Evolutionary conservation across 2,329 filamentous ascomycete species (phyloP).

Genomic region (Colletotrichum lindemuthianum): DNA sequence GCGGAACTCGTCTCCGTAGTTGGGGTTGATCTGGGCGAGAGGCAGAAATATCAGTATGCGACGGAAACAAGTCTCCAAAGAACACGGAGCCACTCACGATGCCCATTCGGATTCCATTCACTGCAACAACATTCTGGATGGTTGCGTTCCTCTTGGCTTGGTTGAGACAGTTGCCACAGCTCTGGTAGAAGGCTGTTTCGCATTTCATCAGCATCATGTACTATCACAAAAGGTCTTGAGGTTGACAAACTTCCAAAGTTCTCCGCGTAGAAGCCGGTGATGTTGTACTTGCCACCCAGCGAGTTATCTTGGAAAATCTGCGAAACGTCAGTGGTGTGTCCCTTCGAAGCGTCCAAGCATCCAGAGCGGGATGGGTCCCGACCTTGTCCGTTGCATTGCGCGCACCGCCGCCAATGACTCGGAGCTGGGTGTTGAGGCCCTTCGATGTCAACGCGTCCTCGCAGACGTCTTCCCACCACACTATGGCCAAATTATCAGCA

Average conservation of each 20-base stretch:
- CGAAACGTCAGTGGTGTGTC: not conserved
- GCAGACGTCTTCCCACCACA: constrained; percentile 46
- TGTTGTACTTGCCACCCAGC: constrained; percentile 44
- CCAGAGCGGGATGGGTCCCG: not conserved
- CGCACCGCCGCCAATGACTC: constrained; percentile 44
- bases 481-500: constrained; percentile 18
- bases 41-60: not conserved
- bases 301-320: constrained; percentile 46
- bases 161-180: constrained; percentile 44
- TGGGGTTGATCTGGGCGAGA: constrained; percentile 41
- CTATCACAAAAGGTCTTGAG: fast-evolving
- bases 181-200: constrained; percentile 41
- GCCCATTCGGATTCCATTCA: constrained; percentile 39
- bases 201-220: not conserved
- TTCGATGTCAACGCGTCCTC: constrained; percentile 43
- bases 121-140: constrained; percentile 42
- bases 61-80: not conserved
- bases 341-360: too few species aligned
- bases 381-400: constrained; percentile 44
- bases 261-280: constrained; percentile 44
- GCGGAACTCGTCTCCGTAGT: constrained; percentile 43
- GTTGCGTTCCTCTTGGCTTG: constrained; percentile 40
- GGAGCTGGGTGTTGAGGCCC: constrained; percentile 42
- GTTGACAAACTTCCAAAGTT: constrained; percentile 36
- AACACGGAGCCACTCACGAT: constrained; percentile 38